Percentiles rank a stretch among this genome's conserved stretches.
Evolutionary conservation across 148 eudicot genomes (phyloP).

Genomic region (Chenopodium quinoa): DNA sequence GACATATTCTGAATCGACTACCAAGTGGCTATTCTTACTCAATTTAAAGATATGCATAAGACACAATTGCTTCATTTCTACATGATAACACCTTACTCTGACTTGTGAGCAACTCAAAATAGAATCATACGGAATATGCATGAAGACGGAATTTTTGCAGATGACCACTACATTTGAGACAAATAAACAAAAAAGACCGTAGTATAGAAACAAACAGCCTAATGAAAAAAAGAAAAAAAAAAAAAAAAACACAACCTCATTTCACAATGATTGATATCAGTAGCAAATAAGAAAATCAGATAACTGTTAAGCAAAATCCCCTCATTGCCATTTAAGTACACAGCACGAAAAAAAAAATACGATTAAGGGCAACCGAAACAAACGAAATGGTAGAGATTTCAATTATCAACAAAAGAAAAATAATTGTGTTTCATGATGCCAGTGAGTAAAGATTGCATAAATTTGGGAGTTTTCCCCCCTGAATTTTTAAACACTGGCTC

Average conservation of each 20-base stretch:
- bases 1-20: background rate
- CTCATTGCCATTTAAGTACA: background rate
- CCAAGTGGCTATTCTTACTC: background rate
- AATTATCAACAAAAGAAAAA: background rate
- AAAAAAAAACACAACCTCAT: no score
- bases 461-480: background rate
- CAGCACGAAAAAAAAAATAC: background rate
- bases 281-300: no score
- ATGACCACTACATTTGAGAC: background rate
- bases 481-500: background rate
- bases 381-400: background rate
- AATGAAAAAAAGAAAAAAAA: no score
- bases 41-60: background rate
- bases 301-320: no score
- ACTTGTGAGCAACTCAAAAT: background rate
- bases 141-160: background rate
- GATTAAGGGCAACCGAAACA: background rate
- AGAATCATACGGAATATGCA: background rate
- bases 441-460: background rate
- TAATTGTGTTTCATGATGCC: no score
- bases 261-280: no score
- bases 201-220: background rate
- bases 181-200: background rate
- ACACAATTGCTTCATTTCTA: background rate
- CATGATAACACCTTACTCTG: background rate